Conservation (phyloP, 768 basidiomycete species). For the Hypsizygus marmoreus region DNA sequence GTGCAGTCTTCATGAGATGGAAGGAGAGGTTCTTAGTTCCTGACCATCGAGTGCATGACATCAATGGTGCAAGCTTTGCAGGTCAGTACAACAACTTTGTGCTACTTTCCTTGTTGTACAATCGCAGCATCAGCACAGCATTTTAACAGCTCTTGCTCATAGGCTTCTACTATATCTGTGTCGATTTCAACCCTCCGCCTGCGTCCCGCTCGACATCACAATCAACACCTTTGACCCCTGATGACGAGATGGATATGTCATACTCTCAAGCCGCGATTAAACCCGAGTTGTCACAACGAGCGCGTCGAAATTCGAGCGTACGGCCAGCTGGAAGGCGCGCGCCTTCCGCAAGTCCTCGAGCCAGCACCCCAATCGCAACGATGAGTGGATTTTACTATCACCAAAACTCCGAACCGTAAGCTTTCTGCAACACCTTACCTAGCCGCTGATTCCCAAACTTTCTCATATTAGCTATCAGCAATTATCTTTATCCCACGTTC, state of each 20-base stretch:
- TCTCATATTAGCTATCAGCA: conserved; percentile 70
- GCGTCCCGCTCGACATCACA: conserved; percentile 32
- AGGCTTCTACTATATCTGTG: conserved; percentile 96
- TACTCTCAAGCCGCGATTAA: conserved; percentile 34
- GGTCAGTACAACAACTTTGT: conserved; percentile 49
- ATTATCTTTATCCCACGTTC: conserved; percentile 77
- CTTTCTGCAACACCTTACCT: conserved; percentile 18
- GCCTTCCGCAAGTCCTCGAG: conserved; percentile 48
- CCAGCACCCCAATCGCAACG: conserved; percentile 57
- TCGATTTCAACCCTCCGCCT: conserved; percentile 80
- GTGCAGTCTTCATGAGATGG: conserved; percentile 93
- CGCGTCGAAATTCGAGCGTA: conserved; percentile 50
- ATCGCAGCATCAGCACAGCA: conserved; percentile 12
- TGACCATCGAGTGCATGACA: conserved; percentile 89
- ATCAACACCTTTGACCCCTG: conserved; percentile 33
- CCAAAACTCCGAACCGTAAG: conserved; percentile 90
- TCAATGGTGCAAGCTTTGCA: conserved; percentile 93
- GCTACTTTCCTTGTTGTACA: conserved; percentile 6
- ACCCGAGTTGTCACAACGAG: conserved; percentile 35
- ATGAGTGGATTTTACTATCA: conserved; percentile 95
- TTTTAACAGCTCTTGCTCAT: conserved; percentile 17
- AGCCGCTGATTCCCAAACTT: conserved; percentile 9
- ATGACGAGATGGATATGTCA: conserved; percentile 21
- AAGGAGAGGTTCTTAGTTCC: conserved; percentile 97
- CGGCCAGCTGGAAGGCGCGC: conserved; percentile 43